Conservation (phyloP, 176 grass and related monocot genomes). For the Zea luxurians region DNA sequence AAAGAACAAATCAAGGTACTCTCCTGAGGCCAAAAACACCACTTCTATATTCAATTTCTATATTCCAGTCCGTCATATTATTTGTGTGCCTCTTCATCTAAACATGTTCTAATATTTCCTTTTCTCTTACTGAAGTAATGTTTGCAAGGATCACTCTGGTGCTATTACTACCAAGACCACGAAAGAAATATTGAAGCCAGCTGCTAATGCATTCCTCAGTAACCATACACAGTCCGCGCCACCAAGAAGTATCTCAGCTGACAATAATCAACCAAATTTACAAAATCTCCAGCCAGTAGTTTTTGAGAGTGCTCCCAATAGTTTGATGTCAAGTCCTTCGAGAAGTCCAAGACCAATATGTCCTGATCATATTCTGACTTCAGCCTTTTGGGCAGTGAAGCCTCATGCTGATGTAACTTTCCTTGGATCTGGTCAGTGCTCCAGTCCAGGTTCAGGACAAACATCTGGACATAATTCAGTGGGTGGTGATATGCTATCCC, state of each 20-base stretch:
- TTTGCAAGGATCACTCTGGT: constrained; percentile 57
- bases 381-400: constrained; percentile 83
- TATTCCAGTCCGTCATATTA: not conserved
- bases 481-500: constrained; percentile 86
- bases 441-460: constrained; percentile 97
- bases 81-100: constrained; percentile 13
- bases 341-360: constrained; percentile 83
- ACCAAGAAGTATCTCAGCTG: constrained; percentile 50
- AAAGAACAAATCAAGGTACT: constrained; percentile 68
- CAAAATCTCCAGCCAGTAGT: constrained; percentile 59
- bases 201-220: constrained; percentile 45
- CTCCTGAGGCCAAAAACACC: not conserved
- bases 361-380: constrained; percentile 78
- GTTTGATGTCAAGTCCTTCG: constrained; percentile 91
- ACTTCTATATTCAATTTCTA: not conserved
- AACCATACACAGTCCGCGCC: constrained; percentile 62
- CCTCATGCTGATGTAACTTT: constrained; percentile 76
- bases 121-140: constrained; percentile 66
- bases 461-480: constrained; percentile 98
- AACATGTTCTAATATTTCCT: constrained; percentile 38
- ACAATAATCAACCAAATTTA: constrained; percentile 58
- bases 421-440: constrained; percentile 93
- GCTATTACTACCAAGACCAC: constrained; percentile 46
- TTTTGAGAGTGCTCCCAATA: constrained; percentile 89
- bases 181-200: constrained; percentile 56